phyloP scores from a whole-genome alignment of 2,329 filamentous ascomycete species.

The Zymoseptoria pseudotritici region DNA sequence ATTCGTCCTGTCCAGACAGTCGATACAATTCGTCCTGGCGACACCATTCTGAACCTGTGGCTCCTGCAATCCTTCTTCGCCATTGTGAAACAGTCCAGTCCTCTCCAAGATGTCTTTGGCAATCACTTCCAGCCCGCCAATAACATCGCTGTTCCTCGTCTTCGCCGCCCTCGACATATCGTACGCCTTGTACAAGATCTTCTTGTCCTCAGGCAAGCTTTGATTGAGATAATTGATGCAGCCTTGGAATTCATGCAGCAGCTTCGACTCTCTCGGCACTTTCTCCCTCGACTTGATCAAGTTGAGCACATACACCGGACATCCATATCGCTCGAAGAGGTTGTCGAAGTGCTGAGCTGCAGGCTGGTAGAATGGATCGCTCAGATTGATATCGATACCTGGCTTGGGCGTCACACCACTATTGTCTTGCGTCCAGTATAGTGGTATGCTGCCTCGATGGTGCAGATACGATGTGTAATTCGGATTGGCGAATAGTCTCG shows the following conservation, averaged over 20 bases:
- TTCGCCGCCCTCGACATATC: constrained; percentile 98
- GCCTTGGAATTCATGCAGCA: constrained; percentile 78
- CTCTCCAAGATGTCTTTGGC: constrained; percentile 77
- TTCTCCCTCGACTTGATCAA: constrained; percentile 80
- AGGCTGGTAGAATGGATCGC: constrained; percentile 91
- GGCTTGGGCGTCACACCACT: constrained; percentile 94
- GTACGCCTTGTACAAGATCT: constrained; percentile 90
- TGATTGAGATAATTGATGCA: constrained; percentile 91
- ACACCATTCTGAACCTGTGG: constrained; percentile 81
- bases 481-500: constrained; percentile 75
- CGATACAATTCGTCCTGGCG: constrained; percentile 93
- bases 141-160: constrained; percentile 83
- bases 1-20: constrained; percentile 94
- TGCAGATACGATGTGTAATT: constrained; percentile 95
- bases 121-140: constrained; percentile 81
- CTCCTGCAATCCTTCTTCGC: constrained; percentile 58
- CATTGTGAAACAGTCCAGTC: constrained; percentile 94
- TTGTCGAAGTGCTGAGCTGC: constrained; percentile 94
- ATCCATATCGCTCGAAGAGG: constrained; percentile 85
- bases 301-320: constrained; percentile 85
- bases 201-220: constrained; percentile 73
- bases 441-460: constrained; percentile 89
- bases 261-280: constrained; percentile 82
- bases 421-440: constrained; percentile 96
- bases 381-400: constrained; percentile 88